Evolutionary conservation across 129 eudicot species (phyloP), one percentile per base, ranked within the genome.

Genomic region (Centella asiatica): DNA sequence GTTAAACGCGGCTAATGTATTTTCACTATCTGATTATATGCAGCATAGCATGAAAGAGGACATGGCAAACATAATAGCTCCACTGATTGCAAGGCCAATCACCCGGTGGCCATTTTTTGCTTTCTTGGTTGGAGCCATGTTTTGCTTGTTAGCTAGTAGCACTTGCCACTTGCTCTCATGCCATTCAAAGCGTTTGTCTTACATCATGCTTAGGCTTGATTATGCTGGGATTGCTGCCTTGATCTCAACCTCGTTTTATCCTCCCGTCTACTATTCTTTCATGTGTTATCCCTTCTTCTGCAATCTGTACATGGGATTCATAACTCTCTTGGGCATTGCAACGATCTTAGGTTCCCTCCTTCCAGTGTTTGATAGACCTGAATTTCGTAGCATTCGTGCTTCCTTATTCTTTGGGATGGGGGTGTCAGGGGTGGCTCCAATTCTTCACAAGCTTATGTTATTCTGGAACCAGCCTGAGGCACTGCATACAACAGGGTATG

Each of bases 101-200:
- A 87, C 99, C 0, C 81, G 96, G 23, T 87, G 95, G 96, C 99
- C 96, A 26, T 93, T 87, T 80, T 93, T 80, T 48, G 89, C 92
- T 4, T 93, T 93, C 85, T 57, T 93, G 45, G 95, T 95, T 18
- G 99, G 99, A 4, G 99, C 96, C 60, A 93, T 93, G 96, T 85
- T 85, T 51, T 93, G 89, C 69, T 70, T 93, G 50, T 54, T 93
- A 60, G 85, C 96, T 29, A 93, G 95, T 76, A 82, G 92, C 75
- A 48, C 81, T 0, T 93, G 96, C 72, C 96, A 93, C 86, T 62
- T 93, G 28, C 84, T 93, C 58, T 84, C 89, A 7, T 93, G 99
- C 31, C 99, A 93, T 24, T 73, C 78, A 0, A 48, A 60, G 42
- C 73, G 68, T 17, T n/a, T 60, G 15, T 36, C 68, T 18, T 59